Conservation (phyloP, 768 basidiomycete genomes). For the Tephrocybe rancida region DNA sequence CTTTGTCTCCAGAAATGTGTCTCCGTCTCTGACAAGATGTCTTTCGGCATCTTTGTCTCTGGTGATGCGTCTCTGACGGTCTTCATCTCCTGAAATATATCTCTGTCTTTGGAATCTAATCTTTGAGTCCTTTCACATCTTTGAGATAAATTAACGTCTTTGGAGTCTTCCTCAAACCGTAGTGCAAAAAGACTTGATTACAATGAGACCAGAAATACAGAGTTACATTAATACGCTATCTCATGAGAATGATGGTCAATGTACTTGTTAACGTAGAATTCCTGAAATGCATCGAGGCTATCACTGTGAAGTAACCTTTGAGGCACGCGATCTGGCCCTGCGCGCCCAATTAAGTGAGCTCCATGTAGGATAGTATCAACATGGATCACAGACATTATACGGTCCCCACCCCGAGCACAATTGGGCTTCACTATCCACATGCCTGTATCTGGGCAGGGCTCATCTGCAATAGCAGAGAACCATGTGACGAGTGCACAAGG, state of each 20-base stretch:
- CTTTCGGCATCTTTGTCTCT: not conserved
- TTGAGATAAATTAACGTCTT: not conserved
- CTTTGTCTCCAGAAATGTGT: slow-evolving; percentile 1
- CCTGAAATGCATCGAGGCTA: slow-evolving; percentile 17
- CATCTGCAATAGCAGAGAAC: slow-evolving; percentile 15
- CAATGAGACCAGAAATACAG: too few relatives aligned
- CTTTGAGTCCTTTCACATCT: not conserved
- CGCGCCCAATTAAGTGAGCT: slow-evolving; percentile 22
- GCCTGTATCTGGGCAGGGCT: slow-evolving; percentile 21
- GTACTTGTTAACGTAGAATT: slow-evolving; percentile 22
- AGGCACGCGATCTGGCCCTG: slow-evolving; percentile 8
- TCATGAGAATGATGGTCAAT: slow-evolving; percentile 26
- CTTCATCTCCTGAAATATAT: not conserved
- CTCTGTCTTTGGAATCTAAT: not conserved
- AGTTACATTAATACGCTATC: slow-evolving; percentile 17
- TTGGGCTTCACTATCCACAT: slow-evolving; percentile 27
- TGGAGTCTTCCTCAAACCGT: too few relatives aligned
- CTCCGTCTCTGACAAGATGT: not conserved
- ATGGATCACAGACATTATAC: slow-evolving; percentile 19
- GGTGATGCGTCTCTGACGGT: not conserved
- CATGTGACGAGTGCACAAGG: slow-evolving; percentile 28
- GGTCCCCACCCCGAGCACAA: not conserved
- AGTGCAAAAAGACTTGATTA: too few relatives aligned
- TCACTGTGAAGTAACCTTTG: slow-evolving; percentile 12
- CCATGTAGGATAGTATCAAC: slow-evolving; percentile 11